phyloP scores from a whole-genome alignment of 768 basidiomycete genomes.

The Pleurotus sapidus region DNA sequence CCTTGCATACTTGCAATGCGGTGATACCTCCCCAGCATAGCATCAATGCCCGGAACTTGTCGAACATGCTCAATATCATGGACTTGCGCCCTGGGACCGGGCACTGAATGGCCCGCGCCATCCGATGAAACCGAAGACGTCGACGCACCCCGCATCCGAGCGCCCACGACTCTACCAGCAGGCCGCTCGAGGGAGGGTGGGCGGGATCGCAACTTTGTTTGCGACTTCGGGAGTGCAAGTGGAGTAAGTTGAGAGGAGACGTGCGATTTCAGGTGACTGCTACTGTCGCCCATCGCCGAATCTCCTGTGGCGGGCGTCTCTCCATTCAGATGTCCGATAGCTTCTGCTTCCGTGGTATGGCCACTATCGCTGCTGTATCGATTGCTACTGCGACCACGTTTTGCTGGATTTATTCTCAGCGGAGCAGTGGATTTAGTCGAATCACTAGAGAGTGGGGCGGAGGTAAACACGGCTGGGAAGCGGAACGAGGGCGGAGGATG shows the following conservation, averaged over 20 bases:
- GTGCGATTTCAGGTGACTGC: neutral
- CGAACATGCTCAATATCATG: neutral
- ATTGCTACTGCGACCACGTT: neutral
- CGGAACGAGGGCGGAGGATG: conserved; percentile 1
- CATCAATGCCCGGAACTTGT: conserved; percentile 1
- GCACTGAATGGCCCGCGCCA: neutral
- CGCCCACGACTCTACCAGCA: neutral
- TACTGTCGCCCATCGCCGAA: neutral
- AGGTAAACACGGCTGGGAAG: neutral
- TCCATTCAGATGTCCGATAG: neutral
- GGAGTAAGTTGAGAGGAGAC: neutral
- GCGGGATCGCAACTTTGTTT: neutral
- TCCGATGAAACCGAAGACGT: neutral
- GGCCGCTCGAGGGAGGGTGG: neutral
- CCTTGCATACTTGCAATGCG: conserved; percentile 6
- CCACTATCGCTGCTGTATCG: neutral
- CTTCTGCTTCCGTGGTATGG: neutral
- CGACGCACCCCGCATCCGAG: conserved; percentile 2
- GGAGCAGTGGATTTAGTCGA: neutral
- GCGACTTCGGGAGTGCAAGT: neutral
- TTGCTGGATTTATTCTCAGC: neutral
- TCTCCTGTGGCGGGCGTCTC: neutral
- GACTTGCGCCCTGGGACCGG: neutral
- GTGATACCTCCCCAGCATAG: conserved; percentile 6
- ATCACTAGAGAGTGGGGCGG: neutral